These are phyloP conservation scores for Fusarium lyarnte DNA, from an alignment of 2,329 filamentous ascomycete species.

Conservation along the genomic window DNA sequence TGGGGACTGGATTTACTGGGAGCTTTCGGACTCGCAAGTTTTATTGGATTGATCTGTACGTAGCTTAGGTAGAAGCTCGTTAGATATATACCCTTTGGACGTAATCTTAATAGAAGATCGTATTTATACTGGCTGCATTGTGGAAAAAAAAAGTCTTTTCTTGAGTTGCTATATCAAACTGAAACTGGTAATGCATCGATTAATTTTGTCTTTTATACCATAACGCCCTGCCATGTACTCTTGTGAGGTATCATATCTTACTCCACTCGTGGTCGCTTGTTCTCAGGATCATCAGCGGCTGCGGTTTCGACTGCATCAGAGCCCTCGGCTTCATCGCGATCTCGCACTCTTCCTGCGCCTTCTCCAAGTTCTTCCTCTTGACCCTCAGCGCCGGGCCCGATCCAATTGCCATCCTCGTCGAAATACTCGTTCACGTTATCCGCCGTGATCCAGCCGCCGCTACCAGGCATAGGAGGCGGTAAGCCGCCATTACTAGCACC, in stretches of 20 bases:
- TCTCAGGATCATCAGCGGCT: conserved; percentile 53
- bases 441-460: conserved; percentile 86
- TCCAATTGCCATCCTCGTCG: conserved; percentile 83
- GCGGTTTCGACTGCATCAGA: conserved; percentile 56
- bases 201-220: conserved; percentile 17
- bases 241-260: conserved; percentile 35
- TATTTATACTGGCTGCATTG: not conserved
- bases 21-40: not conserved
- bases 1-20: not conserved
- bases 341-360: conserved; percentile 69
- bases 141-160: not conserved
- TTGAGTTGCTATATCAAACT: not conserved
- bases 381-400: conserved; percentile 54
- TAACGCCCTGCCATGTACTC: conserved; percentile 35
- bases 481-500: conserved; percentile 61
- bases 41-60: conserved; percentile 1
- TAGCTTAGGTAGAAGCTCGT: conserved; percentile 27
- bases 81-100: conserved; percentile 38
- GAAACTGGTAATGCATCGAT: conserved; percentile 9
- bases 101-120: conserved; percentile 40
- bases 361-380: conserved; percentile 65
- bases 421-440: conserved; percentile 90
- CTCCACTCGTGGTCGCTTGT: conserved; percentile 59
- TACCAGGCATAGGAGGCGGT: conserved; percentile 76
- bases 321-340: conserved; percentile 62